These are phyloP conservation scores for Rhizophagus clarus DNA, from an alignment of 192 early-diverging fungal genomes.

Conservation along the genomic window DNA sequence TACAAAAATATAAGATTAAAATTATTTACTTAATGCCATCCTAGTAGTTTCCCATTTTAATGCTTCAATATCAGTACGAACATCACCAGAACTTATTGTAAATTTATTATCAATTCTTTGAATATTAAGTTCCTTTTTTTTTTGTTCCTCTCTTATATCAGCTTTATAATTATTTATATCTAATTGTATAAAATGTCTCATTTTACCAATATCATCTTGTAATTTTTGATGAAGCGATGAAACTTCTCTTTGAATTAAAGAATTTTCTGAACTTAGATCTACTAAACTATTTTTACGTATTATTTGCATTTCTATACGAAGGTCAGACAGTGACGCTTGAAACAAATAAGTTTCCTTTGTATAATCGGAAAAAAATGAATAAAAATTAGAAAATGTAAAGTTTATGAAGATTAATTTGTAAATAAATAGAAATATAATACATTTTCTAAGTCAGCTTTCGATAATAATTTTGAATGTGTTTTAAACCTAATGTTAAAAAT, in stretches of 20 bases:
- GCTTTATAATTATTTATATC: constrained; percentile 90
- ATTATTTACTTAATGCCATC: constrained; percentile 63
- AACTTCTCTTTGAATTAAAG: constrained; percentile 75
- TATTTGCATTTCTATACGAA: constrained; percentile 75
- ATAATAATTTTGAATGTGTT: constrained; percentile 58
- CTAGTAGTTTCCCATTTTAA: constrained; percentile 84
- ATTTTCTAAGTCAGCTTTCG: constrained; percentile 82
- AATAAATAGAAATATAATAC: constrained; percentile 35
- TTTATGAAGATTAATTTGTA: not conserved
- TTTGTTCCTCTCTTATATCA: constrained; percentile 78
- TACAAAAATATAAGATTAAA: not conserved
- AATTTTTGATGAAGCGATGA: constrained; percentile 74
- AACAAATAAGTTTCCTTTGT: constrained; percentile 73
- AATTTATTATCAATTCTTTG: constrained; percentile 87
- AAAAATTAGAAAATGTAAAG: not conserved
- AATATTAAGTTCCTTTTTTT: constrained; percentile 74
- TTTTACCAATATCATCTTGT: constrained; percentile 73
- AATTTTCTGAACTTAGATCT: constrained; percentile 71
- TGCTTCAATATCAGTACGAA: constrained; percentile 88
- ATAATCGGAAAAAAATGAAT: not conserved
- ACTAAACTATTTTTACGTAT: constrained; percentile 77
- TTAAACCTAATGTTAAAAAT: constrained; percentile 43
- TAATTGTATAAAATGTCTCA: constrained; percentile 85
- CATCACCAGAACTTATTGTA: constrained; percentile 75
- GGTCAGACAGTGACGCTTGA: constrained; percentile 81